phyloP scores from a whole-genome alignment of 2,329 filamentous ascomycete genomes.

The Fusarium sacchari region DNA sequence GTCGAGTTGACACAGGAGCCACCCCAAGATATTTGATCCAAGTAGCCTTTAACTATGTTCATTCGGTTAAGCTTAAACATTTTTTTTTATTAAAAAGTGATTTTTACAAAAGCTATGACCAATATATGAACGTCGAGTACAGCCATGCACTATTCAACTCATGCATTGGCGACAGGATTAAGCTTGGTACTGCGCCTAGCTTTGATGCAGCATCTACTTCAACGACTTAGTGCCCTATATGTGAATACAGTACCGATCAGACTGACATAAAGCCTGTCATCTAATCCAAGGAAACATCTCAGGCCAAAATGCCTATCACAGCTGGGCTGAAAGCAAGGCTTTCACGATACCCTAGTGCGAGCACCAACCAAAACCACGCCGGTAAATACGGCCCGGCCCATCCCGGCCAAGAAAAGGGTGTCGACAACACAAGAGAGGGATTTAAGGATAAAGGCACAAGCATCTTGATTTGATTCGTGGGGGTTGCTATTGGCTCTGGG shows the following conservation, averaged over 20 bases:
- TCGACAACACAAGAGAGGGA: neutral
- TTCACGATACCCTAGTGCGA: constrained; percentile 4
- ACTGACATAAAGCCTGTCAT: neutral
- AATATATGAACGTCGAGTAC: neutral
- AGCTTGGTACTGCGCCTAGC: neutral
- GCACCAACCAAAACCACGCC: constrained; percentile 8
- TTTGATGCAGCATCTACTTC: neutral
- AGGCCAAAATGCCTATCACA: neutral
- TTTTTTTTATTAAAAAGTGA: no score
- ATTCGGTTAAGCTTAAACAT: no score
- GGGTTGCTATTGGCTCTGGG: neutral
- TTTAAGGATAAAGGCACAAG: constrained; percentile 1
- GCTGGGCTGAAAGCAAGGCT: constrained; percentile 24
- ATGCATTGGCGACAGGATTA: neutral
- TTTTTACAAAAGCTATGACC: neutral
- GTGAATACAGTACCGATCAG: neutral
- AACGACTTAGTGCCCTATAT: neutral
- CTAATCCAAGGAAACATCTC: neutral
- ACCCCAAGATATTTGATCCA: constrained; percentile 23
- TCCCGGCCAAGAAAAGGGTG: constrained; percentile 25
- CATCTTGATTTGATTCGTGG: constrained; percentile 26
- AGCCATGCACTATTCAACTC: neutral
- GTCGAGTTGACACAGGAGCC: neutral
- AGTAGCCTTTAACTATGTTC: no score
- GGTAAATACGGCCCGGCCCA: constrained; percentile 33